Evolutionary conservation across 2,329 filamentous ascomycete species (phyloP).

Genomic region (Fusarium sp.): DNA sequence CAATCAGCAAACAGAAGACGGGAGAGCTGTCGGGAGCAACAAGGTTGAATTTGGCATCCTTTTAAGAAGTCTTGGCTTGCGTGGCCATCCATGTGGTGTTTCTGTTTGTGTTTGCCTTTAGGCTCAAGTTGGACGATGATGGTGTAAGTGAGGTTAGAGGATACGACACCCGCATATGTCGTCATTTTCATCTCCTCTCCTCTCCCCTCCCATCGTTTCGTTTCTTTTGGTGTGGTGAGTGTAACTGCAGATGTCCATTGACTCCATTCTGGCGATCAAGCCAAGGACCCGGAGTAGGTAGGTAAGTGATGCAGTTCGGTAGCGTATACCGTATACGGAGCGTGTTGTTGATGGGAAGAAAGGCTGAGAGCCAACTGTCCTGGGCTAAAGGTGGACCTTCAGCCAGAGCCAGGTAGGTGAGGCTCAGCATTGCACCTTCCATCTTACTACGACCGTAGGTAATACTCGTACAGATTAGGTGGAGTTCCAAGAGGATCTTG

Average conservation of each 20-base stretch:
- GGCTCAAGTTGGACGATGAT: conserved; percentile 10
- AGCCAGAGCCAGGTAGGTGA: background rate
- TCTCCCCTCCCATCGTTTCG: background rate
- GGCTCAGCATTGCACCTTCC: conserved; percentile 2
- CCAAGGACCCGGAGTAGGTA: background rate
- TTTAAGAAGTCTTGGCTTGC: conserved; percentile 35
- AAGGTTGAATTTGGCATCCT: conserved; percentile 23
- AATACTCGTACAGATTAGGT: background rate
- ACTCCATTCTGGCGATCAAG: background rate
- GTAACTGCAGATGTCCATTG: background rate
- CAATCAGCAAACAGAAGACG: conserved; percentile 15
- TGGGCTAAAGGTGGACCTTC: conserved; percentile 12
- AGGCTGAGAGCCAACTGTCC: background rate
- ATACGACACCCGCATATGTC: background rate
- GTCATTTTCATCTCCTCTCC: conserved; percentile 1
- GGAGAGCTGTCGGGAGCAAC: conserved; percentile 1
- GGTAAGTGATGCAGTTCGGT: conserved; percentile 15
- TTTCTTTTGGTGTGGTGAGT: conserved; percentile 3
- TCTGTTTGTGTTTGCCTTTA: conserved; percentile 20
- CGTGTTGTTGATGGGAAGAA: conserved; percentile 41
- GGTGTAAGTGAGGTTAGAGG: conserved; percentile 14
- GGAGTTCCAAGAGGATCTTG: background rate
- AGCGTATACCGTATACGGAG: conserved; percentile 14
- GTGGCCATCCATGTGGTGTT: conserved; percentile 4
- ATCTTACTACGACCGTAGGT: background rate